These are phyloP conservation scores for Suillus subaureus DNA, from an alignment of 768 basidiomycete genomes.

Conservation along the genomic window DNA sequence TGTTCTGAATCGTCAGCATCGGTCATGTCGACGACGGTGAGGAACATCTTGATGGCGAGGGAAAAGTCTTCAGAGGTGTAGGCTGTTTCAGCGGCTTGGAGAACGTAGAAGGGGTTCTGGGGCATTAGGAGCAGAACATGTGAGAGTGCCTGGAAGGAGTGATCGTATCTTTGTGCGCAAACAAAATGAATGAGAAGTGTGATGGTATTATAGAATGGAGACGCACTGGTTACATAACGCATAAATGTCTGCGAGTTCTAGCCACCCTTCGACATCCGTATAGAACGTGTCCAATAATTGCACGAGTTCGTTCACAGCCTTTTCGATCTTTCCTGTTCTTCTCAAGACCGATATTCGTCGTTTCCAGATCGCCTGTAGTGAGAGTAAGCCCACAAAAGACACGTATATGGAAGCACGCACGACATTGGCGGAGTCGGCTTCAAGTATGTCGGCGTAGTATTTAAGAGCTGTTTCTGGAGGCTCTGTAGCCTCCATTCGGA, in stretches of 20 bases:
- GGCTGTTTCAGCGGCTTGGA: constrained; percentile 86
- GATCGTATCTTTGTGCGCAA: constrained; percentile 57
- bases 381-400: background rate
- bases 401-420: constrained; percentile 47
- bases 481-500: constrained; percentile 74
- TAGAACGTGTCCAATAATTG: constrained; percentile 86
- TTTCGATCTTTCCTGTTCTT: constrained; percentile 60
- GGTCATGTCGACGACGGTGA: constrained; percentile 78
- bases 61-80: constrained; percentile 74
- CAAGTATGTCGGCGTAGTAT: constrained; percentile 66
- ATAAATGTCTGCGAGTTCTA: constrained; percentile 83
- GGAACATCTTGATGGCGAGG: constrained; percentile 76
- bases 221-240: constrained; percentile 72
- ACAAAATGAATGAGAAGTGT: background rate
- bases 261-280: constrained; percentile 85
- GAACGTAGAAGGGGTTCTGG: constrained; percentile 81
- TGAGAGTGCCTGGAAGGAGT: constrained; percentile 72
- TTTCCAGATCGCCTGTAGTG: constrained; percentile 68
- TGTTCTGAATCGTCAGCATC: constrained; percentile 55
- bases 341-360: constrained; percentile 75
- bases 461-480: constrained; percentile 55
- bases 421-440: constrained; percentile 66
- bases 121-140: constrained; percentile 83
- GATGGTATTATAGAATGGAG: background rate
- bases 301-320: constrained; percentile 70